Percentiles rank a stretch among this genome's conserved stretches.
These are phyloP conservation scores for Wickerhamomyces hampshirensis DNA, from an alignment of 805 yeast genomes.

Conservation along the genomic window DNA sequence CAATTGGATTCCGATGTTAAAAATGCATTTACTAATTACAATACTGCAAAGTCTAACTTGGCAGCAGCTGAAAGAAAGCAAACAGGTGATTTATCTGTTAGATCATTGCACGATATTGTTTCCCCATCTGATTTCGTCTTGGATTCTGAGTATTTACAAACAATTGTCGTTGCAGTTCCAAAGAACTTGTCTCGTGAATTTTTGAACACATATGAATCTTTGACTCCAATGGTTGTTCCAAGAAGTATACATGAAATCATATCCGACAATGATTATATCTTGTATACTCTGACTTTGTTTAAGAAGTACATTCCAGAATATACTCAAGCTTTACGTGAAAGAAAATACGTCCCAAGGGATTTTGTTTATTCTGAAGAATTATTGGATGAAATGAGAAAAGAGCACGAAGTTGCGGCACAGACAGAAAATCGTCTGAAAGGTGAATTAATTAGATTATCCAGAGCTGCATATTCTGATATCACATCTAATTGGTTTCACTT, in stretches of 20 bases:
- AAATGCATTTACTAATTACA: slow-evolving; percentile 67
- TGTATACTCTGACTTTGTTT: slow-evolving; percentile 80
- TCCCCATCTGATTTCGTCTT: slow-evolving; percentile 77
- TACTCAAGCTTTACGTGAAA: slow-evolving; percentile 68
- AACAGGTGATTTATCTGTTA: slow-evolving; percentile 88
- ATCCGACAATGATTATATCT: slow-evolving; percentile 65
- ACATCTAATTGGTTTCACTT: slow-evolving; percentile 86
- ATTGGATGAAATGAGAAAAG: slow-evolving; percentile 68
- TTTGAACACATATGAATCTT: slow-evolving; percentile 65
- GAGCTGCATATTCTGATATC: slow-evolving; percentile 86
- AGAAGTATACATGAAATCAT: slow-evolving; percentile 72
- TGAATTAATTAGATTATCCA: slow-evolving; percentile 77
- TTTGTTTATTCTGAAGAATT: slow-evolving; percentile 78
- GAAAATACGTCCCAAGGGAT: slow-evolving; percentile 89
- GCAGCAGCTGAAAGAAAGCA: slow-evolving; percentile 89
- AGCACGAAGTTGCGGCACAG: slow-evolving; percentile 69
- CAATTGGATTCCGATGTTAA: slow-evolving; percentile 84
- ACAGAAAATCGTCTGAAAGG: slow-evolving; percentile 68
- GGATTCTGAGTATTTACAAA: slow-evolving; percentile 79
- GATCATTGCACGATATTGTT: slow-evolving; percentile 86
- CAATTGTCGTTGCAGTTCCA: slow-evolving; percentile 88
- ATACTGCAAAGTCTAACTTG: slow-evolving; percentile 76
- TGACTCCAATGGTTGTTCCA: slow-evolving; percentile 83
- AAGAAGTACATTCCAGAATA: slow-evolving; percentile 74
- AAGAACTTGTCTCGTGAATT: slow-evolving; percentile 56